phyloP scores from a whole-genome alignment of 805 yeast species.

The Lipomyces spencermartinsiae region DNA sequence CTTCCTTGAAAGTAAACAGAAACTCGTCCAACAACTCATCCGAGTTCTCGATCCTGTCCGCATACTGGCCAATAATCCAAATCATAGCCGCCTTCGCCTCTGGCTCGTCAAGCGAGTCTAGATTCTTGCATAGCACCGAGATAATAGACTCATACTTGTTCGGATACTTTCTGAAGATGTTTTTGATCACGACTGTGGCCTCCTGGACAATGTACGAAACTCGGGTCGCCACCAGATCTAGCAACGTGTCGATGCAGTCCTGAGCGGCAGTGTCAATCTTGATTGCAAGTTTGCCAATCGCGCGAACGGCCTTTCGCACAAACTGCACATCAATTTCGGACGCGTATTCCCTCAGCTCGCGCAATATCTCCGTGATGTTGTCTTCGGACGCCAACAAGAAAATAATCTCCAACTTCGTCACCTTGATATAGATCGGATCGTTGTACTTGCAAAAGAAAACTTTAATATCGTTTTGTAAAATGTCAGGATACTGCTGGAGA shows the following conservation, averaged over 20 bases:
- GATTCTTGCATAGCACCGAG: slow-evolving; percentile 51
- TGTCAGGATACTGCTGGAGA: slow-evolving; percentile 66
- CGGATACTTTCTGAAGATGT: slow-evolving; percentile 79
- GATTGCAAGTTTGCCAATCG: slow-evolving; percentile 87
- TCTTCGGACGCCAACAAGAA: slow-evolving; percentile 73
- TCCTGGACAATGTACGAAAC: slow-evolving; percentile 82
- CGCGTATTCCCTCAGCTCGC: slow-evolving; percentile 85
- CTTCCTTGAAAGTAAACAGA: slow-evolving; percentile 60
- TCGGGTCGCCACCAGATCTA: slow-evolving; percentile 66
- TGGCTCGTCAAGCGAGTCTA: slow-evolving; percentile 68
- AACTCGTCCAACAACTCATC: slow-evolving; percentile 53
- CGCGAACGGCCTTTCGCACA: slow-evolving; percentile 86
- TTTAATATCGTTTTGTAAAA: slow-evolving; percentile 69
- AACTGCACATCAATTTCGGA: slow-evolving; percentile 84
- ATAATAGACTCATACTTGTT: slow-evolving; percentile 56
- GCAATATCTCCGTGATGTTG: slow-evolving; percentile 66
- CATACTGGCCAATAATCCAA: slow-evolving; percentile 84
- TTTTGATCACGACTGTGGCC: slow-evolving; percentile 73
- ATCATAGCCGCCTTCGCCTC: slow-evolving; percentile 79
- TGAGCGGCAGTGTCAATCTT: slow-evolving; percentile 68
- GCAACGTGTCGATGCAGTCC: slow-evolving; percentile 66
- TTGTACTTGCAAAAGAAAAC: slow-evolving; percentile 82
- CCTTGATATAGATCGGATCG: slow-evolving; percentile 87
- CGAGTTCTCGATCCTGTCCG: slow-evolving; percentile 55
- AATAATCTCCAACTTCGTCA: slow-evolving; percentile 86